A percentile compares a stretch with the other conserved stretches of the same genome.
Conservation (phyloP, 208 protist genomes). For the Angomonas ambiguus region DNA sequence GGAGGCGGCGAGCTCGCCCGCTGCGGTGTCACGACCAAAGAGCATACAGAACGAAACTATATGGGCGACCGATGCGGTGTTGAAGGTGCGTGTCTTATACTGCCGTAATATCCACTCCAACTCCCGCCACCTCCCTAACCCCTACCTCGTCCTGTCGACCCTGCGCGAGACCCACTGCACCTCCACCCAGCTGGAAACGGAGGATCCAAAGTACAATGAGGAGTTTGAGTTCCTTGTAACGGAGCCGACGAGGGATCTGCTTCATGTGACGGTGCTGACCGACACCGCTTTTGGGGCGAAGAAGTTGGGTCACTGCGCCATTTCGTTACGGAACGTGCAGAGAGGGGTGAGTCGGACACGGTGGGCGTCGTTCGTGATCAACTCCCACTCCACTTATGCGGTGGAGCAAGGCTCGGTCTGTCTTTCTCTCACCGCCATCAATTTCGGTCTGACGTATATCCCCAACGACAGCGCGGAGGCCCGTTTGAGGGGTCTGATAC, state of each 20-base stretch:
- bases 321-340: slow-evolving; percentile 77
- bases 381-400: slow-evolving; percentile 32
- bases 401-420: slow-evolving; percentile 55
- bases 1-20: background rate
- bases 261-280: slow-evolving; percentile 69
- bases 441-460: slow-evolving; percentile 68
- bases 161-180: slow-evolving; percentile 52
- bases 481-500: slow-evolving; percentile 58
- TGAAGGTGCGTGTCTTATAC: slow-evolving; percentile 62
- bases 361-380: slow-evolving; percentile 54
- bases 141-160: slow-evolving; percentile 78
- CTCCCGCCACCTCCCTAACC: slow-evolving; percentile 33
- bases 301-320: slow-evolving; percentile 67
- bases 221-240: slow-evolving; percentile 54
- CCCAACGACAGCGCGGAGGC: slow-evolving; percentile 71
- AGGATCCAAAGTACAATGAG: slow-evolving; percentile 62
- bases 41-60: no score
- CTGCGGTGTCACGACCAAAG: no score
- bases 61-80: background rate
- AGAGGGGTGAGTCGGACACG: slow-evolving; percentile 47
- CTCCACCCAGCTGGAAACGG: slow-evolving; percentile 44
- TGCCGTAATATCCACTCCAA: slow-evolving; percentile 51
- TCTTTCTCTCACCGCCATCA: slow-evolving; percentile 52
- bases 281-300: slow-evolving; percentile 75
- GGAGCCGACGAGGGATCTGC: slow-evolving; percentile 45